These are phyloP conservation scores for Nemophila menziesii DNA, from an alignment of 257 asterid species.

Conservation along the genomic window DNA sequence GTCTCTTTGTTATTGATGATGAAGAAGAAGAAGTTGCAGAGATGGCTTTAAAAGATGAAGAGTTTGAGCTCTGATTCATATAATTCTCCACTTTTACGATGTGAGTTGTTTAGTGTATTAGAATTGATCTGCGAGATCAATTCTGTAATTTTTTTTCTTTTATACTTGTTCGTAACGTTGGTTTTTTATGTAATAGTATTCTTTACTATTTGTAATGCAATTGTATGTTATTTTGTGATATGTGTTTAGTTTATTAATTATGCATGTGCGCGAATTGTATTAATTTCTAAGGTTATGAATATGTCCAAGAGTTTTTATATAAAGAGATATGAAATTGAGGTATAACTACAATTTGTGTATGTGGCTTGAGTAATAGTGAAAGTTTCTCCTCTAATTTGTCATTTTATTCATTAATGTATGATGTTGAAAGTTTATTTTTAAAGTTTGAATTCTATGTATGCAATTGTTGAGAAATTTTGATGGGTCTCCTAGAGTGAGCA, in stretches of 20 bases:
- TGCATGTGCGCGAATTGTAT: background rate
- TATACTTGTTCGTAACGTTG: background rate
- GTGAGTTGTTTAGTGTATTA: background rate
- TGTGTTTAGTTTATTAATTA: background rate
- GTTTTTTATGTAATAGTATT: background rate
- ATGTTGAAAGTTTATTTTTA: too few relatives aligned
- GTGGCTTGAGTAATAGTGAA: too few relatives aligned
- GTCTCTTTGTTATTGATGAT: constrained; percentile 12
- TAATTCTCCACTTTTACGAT: background rate
- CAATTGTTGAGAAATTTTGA: too few relatives aligned
- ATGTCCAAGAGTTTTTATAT: too few relatives aligned
- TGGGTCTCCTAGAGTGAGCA: too few relatives aligned
- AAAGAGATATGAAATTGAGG: too few relatives aligned
- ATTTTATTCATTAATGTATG: too few relatives aligned
- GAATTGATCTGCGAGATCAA: background rate
- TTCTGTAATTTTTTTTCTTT: too few relatives aligned
- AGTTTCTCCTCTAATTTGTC: too few relatives aligned
- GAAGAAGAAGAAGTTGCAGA: constrained; percentile 3
- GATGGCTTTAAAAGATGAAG: background rate
- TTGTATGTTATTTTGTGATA: background rate
- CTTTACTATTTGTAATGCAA: background rate
- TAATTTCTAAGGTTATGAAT: background rate
- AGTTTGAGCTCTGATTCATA: background rate
- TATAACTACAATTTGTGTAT: too few relatives aligned
- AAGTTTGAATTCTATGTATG: too few relatives aligned